Percentiles rank a stretch among this genome's conserved stretches.
These are phyloP conservation scores for Ceratonia siliqua DNA, from an alignment of 306 rosid species.

Conservation along the genomic window DNA sequence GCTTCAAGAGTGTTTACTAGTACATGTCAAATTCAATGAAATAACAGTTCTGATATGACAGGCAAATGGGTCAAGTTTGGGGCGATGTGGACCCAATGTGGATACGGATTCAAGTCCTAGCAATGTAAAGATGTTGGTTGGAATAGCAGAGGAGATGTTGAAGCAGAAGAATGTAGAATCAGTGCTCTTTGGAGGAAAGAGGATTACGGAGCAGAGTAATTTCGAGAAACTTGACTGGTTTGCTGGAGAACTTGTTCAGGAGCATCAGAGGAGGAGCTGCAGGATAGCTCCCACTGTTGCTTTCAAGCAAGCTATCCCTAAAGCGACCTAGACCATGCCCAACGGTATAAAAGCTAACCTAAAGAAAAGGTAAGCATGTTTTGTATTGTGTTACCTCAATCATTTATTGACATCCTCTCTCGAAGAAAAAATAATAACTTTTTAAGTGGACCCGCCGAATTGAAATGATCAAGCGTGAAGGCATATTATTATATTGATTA, in stretches of 20 bases:
- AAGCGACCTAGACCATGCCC: constrained; percentile 43
- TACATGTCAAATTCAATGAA: constrained; percentile 11
- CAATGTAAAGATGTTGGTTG: constrained; percentile 77
- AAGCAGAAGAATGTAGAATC: constrained; percentile 98
- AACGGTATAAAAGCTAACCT: constrained; percentile 22
- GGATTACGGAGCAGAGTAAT: constrained; percentile 78
- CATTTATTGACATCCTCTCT: constrained; percentile 40
- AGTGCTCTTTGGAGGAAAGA: constrained; percentile 88
- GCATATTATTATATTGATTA: constrained; percentile 25
- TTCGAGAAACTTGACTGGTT: constrained; percentile 96
- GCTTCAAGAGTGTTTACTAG: not conserved
- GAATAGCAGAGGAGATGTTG: constrained; percentile 82
- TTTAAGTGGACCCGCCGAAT: constrained; percentile 45
- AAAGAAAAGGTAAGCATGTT: constrained; percentile 49
- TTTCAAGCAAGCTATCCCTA: constrained; percentile 89
- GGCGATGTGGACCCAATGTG: constrained; percentile 69
- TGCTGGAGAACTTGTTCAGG: constrained; percentile 93
- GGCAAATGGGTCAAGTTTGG: constrained; percentile 93
- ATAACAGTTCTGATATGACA: constrained; percentile 40
- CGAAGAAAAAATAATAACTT: no score
- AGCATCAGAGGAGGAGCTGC: constrained; percentile 99
- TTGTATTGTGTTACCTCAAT: constrained; percentile 28
- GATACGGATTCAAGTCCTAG: constrained; percentile 76
- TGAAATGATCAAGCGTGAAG: constrained; percentile 28
- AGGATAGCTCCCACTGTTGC: constrained; percentile 99